These are phyloP conservation scores for Fraxinus latifolia DNA, from an alignment of 305 asterid species.

Conservation along the genomic window DNA sequence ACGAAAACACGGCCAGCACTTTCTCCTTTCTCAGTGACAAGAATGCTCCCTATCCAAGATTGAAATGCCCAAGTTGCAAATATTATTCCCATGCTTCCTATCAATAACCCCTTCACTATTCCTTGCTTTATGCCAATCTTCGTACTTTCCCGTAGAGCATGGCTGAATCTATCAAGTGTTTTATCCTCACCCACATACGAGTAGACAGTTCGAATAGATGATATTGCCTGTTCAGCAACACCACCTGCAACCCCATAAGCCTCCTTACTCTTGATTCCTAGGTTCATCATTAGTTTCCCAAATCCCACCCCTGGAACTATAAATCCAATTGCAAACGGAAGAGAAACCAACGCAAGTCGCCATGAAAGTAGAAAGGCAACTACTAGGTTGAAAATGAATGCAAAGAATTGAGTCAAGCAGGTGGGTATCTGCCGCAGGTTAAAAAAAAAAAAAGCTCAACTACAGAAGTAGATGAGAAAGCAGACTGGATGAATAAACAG, in stretches of 20 bases:
- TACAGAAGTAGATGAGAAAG: neutral
- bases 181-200: slow-evolving; percentile 54
- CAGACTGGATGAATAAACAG: slow-evolving; percentile 7
- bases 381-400: slow-evolving; percentile 44
- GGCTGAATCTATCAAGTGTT: slow-evolving; percentile 42
- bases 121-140: slow-evolving; percentile 62
- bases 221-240: slow-evolving; percentile 59
- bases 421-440: slow-evolving; percentile 52
- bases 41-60: slow-evolving; percentile 61
- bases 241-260: slow-evolving; percentile 62
- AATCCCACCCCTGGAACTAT: slow-evolving; percentile 59
- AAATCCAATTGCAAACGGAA: slow-evolving; percentile 56
- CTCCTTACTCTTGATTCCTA: slow-evolving; percentile 50
- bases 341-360: slow-evolving; percentile 64
- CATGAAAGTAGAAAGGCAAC: slow-evolving; percentile 69
- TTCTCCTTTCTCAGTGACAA: slow-evolving; percentile 47
- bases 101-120: slow-evolving; percentile 50
- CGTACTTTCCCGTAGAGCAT: slow-evolving; percentile 38
- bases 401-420: slow-evolving; percentile 41
- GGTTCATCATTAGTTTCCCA: slow-evolving; percentile 58
- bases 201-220: slow-evolving; percentile 53
- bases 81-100: slow-evolving; percentile 61
- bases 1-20: slow-evolving; percentile 53
- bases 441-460: neutral
- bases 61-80: slow-evolving; percentile 55